A percentile compares a stretch with the other conserved stretches of the same genome.
Conservation (phyloP, 371 early-diverging fungal genomes). For the Rhizopus arrhizus region DNA sequence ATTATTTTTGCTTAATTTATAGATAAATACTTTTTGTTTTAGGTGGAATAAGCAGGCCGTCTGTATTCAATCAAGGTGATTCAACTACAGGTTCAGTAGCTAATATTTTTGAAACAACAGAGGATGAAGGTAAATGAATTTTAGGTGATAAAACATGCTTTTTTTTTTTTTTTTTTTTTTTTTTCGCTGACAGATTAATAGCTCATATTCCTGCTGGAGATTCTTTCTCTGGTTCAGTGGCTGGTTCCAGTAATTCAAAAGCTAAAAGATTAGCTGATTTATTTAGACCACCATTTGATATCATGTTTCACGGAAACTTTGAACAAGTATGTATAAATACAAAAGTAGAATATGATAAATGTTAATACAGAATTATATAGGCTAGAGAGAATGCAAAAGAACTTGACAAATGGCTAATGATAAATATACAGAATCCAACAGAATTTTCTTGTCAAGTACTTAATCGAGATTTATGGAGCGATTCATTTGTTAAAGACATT, state of each 20-base stretch:
- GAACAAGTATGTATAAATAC: conserved; percentile 54
- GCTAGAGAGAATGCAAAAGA: conserved; percentile 71
- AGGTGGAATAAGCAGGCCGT: conserved; percentile 20
- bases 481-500: conserved; percentile 72
- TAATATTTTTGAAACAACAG: conserved; percentile 29
- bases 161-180: not conserved
- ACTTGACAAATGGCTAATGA: conserved; percentile 79
- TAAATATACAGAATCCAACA: conserved; percentile 83
- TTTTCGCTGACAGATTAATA: not conserved
- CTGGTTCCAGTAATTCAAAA: conserved; percentile 38
- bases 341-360: not conserved
- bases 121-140: conserved; percentile 13
- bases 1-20: conserved; percentile 4
- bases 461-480: conserved; percentile 93
- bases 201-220: conserved; percentile 6
- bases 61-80: conserved; percentile 57
- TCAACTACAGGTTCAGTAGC: conserved; percentile 41
- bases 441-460: conserved; percentile 88
- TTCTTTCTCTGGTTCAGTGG: conserved; percentile 13
- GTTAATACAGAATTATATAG: conserved; percentile 24
- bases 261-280: conserved; percentile 67
- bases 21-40: not conserved
- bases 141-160: not conserved
- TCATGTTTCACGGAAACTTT: conserved; percentile 81
- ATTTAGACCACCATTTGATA: conserved; percentile 85